Evolutionary conservation across 805 yeast genomes (phyloP).

Genomic region (Myxozyma melibiosi): DNA sequence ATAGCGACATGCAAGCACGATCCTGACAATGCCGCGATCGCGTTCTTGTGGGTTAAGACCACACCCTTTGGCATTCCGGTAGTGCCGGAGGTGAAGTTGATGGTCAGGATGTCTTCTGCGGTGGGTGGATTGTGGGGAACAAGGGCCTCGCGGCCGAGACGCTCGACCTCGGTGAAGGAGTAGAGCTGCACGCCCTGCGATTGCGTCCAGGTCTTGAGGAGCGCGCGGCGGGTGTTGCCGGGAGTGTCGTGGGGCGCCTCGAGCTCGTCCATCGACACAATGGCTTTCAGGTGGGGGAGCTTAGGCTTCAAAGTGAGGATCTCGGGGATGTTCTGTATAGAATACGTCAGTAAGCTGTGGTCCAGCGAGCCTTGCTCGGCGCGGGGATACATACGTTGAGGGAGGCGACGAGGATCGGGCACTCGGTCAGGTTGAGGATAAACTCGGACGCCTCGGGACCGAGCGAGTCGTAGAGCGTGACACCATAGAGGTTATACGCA

Average conservation of each 20-base stretch:
- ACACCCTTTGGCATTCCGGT: conserved; percentile 81
- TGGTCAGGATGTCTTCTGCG: conserved; percentile 58
- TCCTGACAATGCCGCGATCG: conserved; percentile 26
- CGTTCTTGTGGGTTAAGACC: conserved; percentile 53
- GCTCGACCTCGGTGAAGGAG: conserved; percentile 40
- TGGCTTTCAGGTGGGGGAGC: conserved; percentile 50
- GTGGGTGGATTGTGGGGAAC: conserved; percentile 51
- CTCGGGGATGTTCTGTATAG: conserved; percentile 49
- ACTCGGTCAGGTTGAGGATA: conserved; percentile 61
- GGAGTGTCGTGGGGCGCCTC: conserved; percentile 37
- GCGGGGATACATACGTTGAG: conserved; percentile 40
- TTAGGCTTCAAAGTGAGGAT: conserved; percentile 51
- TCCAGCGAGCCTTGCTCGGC: neutral
- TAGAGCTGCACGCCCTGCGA: conserved; percentile 14
- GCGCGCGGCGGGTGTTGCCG: conserved; percentile 38
- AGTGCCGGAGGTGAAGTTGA: conserved; percentile 75
- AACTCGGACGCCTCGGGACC: conserved; percentile 65
- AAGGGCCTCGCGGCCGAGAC: conserved; percentile 52
- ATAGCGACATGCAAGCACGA: neutral
- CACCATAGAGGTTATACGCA: conserved; percentile 55
- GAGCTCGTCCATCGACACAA: conserved; percentile 58
- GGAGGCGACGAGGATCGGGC: conserved; percentile 62
- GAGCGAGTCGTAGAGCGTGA: conserved; percentile 57
- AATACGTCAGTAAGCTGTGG: neutral
- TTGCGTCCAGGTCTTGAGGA: conserved; percentile 42